Base-by-base conservation (phyloP, 78 protist genomes). In the Dictyostelium capitatum region DNA sequence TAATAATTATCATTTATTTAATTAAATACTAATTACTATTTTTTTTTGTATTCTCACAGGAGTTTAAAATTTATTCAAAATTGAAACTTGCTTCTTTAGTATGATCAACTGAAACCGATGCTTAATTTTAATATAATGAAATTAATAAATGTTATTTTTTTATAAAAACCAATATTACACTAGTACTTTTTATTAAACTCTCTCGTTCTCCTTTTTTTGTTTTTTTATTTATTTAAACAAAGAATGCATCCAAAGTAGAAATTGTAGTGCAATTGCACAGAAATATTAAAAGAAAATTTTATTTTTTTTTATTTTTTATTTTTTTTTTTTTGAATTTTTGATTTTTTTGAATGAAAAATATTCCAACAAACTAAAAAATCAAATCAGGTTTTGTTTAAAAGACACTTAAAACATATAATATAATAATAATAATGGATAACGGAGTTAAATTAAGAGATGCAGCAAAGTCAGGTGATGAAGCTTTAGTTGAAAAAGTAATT, bases 381-480 rank as follows among this genome's bases (percentile, higher is more conserved):
- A 59, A 57, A 59, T 8, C 2, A 59, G 41, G 43, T 37, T 37
- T 37, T 37, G 43, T 37, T 37, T 37, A 37, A 37, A 37, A 37
- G 43, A 37, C 43, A 37, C 43, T 12, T 19, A 70, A 69, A 70
- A 41, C 7, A 70, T 20, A 70, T 11, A 41, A n/a, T n/a, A n/a
- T n/a, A 10, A 37, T 19, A 19, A 77, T 4, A 51, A 80, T 80
- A 59, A 15, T 59, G n/a, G 89, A 81, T 17, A 17, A 54, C 41
- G 93, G 93, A 64, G 25, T 17, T 30, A 87, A 87, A 77, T 87
- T 87, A 77, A 87, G 93, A 87, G 93, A 87, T 64, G 83, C 84
- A 23, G 93, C 93, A 30, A 87, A 87, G 56, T 51, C 73, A 32
- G 93, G 93, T 87, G 83, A 87, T 54, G 79, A 47, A n/a, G 93